Conservation (phyloP, 2,329 filamentous ascomycete species). For the Sporothrix sp. region DNA sequence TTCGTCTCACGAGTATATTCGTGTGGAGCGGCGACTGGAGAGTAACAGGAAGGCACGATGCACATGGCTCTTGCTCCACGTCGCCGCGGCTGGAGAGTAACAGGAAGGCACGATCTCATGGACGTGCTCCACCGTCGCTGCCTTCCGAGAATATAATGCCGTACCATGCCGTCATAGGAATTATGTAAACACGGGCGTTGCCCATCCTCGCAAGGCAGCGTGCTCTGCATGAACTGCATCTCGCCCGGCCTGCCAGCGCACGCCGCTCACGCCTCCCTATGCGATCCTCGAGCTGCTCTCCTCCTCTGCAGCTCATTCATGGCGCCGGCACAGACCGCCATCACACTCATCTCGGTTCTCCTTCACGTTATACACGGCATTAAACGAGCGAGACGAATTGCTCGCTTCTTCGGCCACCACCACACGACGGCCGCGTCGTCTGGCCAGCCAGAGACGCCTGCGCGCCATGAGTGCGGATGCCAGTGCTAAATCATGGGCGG, state of each 20-base stretch:
- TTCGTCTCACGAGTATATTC: too few relatives aligned
- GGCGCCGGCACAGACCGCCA: background rate
- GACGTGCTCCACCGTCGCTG: background rate
- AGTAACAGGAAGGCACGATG: too few relatives aligned
- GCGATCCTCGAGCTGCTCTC: background rate
- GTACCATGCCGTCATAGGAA: background rate
- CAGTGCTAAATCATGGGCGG: background rate
- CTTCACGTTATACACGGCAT: background rate
- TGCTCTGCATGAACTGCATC: background rate
- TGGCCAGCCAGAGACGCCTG: too few relatives aligned
- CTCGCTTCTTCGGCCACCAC: too few relatives aligned
- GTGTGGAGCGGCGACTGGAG: too few relatives aligned
- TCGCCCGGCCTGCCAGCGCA: background rate
- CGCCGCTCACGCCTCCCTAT: background rate
- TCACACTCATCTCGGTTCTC: background rate
- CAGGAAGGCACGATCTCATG: background rate
- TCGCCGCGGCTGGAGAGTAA: too few relatives aligned
- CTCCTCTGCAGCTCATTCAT: background rate
- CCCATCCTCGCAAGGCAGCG: too few relatives aligned
- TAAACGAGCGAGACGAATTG: too few relatives aligned
- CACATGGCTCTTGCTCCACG: too few relatives aligned
- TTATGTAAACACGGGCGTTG: background rate
- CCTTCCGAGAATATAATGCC: too few relatives aligned
- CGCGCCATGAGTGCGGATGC: background rate
- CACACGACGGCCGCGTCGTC: background rate